phyloP scores from a whole-genome alignment of 768 basidiomycete species.

The Tricholomella constricta region DNA sequence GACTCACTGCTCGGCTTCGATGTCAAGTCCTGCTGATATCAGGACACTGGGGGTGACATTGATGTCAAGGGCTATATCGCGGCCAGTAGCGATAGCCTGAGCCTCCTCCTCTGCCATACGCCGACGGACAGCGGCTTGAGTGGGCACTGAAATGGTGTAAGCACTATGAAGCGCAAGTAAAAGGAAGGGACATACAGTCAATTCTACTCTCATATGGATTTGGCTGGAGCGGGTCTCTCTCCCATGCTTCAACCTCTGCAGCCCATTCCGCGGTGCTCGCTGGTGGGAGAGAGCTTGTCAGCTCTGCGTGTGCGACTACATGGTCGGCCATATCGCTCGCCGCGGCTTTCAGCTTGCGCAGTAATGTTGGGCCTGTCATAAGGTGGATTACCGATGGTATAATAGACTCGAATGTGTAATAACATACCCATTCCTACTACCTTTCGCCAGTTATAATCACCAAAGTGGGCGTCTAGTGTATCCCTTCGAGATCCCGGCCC shows the following conservation, averaged over 20 bases:
- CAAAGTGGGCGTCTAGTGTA: slow-evolving; percentile 2
- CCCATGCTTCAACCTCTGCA: slow-evolving; percentile 10
- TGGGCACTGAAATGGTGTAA: too few relatives aligned
- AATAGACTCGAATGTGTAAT: too few relatives aligned
- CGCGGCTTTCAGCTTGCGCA: slow-evolving; percentile 9
- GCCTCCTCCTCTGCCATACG: too few relatives aligned
- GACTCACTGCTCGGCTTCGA: too few relatives aligned
- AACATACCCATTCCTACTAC: not conserved
- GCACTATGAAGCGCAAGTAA: too few relatives aligned
- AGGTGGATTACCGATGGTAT: not conserved
- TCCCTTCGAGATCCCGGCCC: not conserved
- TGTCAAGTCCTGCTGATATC: too few relatives aligned
- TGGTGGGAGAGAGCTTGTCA: not conserved
- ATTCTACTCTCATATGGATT: too few relatives aligned
- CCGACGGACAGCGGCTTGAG: too few relatives aligned
- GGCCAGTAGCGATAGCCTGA: too few relatives aligned
- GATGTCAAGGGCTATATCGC: too few relatives aligned
- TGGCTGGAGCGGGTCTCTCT: not conserved
- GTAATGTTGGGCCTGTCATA: not conserved
- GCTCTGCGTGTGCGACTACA: not conserved
- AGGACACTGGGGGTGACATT: too few relatives aligned
- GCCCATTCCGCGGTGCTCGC: slow-evolving; percentile 1
- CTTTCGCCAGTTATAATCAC: slow-evolving; percentile 4
- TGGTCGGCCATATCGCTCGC: slow-evolving; percentile 8
- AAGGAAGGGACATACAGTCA: too few relatives aligned